These are phyloP conservation scores for Hysterium pulicare DNA, from an alignment of 2,329 filamentous ascomycete genomes.

Conservation along the genomic window DNA sequence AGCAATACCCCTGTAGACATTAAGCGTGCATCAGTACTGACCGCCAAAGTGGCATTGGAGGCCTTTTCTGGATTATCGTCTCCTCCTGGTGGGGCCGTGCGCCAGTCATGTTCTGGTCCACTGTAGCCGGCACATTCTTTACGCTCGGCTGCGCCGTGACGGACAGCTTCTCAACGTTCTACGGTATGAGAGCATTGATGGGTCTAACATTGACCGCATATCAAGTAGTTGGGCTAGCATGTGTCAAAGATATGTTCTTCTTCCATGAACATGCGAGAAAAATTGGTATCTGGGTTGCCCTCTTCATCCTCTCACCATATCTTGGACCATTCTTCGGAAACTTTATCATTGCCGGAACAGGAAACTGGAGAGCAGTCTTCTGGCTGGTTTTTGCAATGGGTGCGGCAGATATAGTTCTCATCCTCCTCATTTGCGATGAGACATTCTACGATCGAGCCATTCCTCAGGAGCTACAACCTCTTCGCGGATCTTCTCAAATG, in stretches of 20 bases:
- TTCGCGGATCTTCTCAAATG: constrained; percentile 11
- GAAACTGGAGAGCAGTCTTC: constrained; percentile 22
- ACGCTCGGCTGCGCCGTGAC: constrained; percentile 35
- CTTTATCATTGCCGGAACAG: constrained; percentile 21
- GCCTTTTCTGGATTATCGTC: constrained; percentile 24
- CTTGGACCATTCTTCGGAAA: constrained; percentile 29
- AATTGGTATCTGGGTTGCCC: constrained; percentile 31
- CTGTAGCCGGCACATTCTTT: constrained; percentile 39
- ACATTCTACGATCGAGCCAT: constrained; percentile 31
- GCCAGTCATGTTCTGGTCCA: constrained; percentile 43
- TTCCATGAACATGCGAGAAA: constrained; percentile 37
- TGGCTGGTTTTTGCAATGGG: constrained; percentile 22
- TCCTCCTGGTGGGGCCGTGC: constrained; percentile 26
- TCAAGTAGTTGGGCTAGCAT: constrained; percentile 21
- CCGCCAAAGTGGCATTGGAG: constrained; percentile 29
- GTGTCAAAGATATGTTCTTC: constrained; percentile 37
- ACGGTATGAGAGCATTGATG: constrained; percentile 29
- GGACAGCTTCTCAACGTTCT: constrained; percentile 38
- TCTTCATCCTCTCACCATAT: constrained; percentile 29
- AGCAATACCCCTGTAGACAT: constrained; percentile 6
- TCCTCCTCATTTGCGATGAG: constrained; percentile 32
- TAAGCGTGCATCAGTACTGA: constrained; percentile 2
- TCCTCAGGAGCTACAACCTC: constrained; percentile 15
- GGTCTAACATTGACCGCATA: constrained; percentile 21
- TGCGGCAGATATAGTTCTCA: constrained; percentile 17